Base-by-base conservation (phyloP, 306 rosid genomes). In the Leucaena leucocephala region DNA sequence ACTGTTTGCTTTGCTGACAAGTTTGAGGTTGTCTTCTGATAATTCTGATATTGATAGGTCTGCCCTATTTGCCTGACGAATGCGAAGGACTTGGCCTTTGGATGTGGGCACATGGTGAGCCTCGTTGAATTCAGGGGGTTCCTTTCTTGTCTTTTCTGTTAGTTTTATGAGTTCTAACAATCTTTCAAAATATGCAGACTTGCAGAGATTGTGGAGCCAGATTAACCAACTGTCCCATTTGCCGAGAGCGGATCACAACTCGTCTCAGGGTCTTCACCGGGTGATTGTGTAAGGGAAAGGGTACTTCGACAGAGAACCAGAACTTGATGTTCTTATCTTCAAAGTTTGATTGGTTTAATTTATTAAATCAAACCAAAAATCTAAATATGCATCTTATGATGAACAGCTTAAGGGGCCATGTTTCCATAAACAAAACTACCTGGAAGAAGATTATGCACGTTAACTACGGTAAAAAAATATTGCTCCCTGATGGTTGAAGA, bases 31-130 rank as follows among this genome's bases (percentile, higher is more conserved):
- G 33, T 43, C 42, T 67, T 44, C 46, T 72, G 68, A 42, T 58
- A 68, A 54, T 17, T 65, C 43, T 80, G 49, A 9, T 72, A 16
- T 58, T 52, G 63, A 19, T 15, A 94, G 97, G 90, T 9, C 8
- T 94, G 98, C 72, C 92, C 98, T 64, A 81, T 94, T 85, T 94
- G 98, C 79, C 78, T 94, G 71, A 89, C 97, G 57, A 87, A 91
- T 73, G 81, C 66, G 46, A 94, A 50, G 80, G 97, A 94, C 72
- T 72, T 88, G 82, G 98, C 98, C 5, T 94, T 94, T 75, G 87
- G 86, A 42, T 94, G 97, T 77, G 97, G 97, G 13, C 98, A 94
- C 89, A 82, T 90, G 98, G 97, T 94, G 80, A 86, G 92, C 71
- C 71, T 45, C 77, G 42, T n/a, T 67, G 45, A 65, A 35, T n/a